phyloP scores from a whole-genome alignment of 2,329 filamentous ascomycete species.

The Nemania sp. region DNA sequence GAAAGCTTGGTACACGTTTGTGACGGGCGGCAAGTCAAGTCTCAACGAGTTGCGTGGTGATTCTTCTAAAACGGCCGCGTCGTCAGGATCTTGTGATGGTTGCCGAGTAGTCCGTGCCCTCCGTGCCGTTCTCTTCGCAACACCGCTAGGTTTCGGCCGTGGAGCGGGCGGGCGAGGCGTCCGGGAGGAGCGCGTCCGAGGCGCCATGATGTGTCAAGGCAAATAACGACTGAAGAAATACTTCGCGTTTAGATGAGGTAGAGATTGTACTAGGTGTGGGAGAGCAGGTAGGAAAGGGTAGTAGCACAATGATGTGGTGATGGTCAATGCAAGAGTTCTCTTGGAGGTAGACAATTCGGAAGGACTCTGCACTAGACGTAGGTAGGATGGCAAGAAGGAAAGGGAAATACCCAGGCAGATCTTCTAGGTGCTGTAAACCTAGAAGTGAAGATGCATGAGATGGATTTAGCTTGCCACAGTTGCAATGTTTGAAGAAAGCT shows the following conservation, averaged over 20 bases:
- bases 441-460: conserved; percentile 15
- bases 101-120: not conserved
- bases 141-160: too few species aligned
- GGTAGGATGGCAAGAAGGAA: too few species aligned
- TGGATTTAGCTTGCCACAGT: conserved; percentile 16
- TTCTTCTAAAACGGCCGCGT: not conserved
- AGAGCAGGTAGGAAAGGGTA: not conserved
- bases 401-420: not conserved
- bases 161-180: not conserved
- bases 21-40: conserved; percentile 43
- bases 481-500: conserved; percentile 11
- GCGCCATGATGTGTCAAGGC: conserved; percentile 22
- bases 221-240: not conserved
- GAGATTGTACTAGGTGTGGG: not conserved
- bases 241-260: not conserved
- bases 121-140: not conserved
- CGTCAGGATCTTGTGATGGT: conserved; percentile 7
- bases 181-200: not conserved
- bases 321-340: conserved; percentile 12
- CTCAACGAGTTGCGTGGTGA: conserved; percentile 36
- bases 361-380: not conserved
- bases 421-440: not conserved
- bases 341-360: not conserved
- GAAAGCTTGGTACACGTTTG: conserved; percentile 48
- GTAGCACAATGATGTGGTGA: not conserved